Evolutionary conservation across 2,329 filamentous ascomycete species (phyloP), one percentile per base, ranked within the genome.

Genomic region (Mariannaea sp.): DNA sequence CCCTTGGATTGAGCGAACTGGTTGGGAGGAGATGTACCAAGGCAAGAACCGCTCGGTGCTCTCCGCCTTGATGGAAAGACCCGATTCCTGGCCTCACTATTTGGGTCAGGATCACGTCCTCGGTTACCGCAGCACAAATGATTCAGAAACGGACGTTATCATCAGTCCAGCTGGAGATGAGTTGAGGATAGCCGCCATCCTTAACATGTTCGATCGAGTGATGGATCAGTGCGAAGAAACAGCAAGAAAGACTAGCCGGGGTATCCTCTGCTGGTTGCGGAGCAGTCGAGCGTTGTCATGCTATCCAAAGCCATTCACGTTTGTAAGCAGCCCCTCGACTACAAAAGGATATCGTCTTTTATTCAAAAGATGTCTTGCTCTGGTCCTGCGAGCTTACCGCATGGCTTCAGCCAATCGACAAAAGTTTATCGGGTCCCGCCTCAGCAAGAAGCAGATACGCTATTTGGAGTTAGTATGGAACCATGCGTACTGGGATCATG

Each of bases 261-360:
- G 46, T 26, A 30, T 42, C 13, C 42, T 53, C 24, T 47, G 49
- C 40, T 45, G 49, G 49, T 41, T 45, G 32, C n/a, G 32, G 32
- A 52, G 40, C 24, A 44, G 30, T 19, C 32, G 40, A 14, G 7
- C 17, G 9, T 36, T 14, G 17, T 45, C 40, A 5, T 40, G 33
- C 16, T 52, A 46, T 26, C 7, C 19, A 16, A 48, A 39, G 30
- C 42, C 27, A 10, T 46, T 46, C 14, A 40, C 40, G 10, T 41
- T 51, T 26, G 40, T 51, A 9, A 20, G 38, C n/a, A 7, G 36
- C 19, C 22, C 40, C 32, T 38, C 40, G 33, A 39, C 30, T 16
- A 39, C 29, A 13, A 24, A 13, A 14, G 40, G 39, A 32, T 45
- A 40, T 51, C 29, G 29, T 20, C 33, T 44, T 24, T 27, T 51